Percentiles rank a stretch among this genome's conserved stretches.
These are phyloP conservation scores for Chalciporus pseudorubinellus DNA, from an alignment of 768 basidiomycete genomes.

Conservation along the genomic window DNA sequence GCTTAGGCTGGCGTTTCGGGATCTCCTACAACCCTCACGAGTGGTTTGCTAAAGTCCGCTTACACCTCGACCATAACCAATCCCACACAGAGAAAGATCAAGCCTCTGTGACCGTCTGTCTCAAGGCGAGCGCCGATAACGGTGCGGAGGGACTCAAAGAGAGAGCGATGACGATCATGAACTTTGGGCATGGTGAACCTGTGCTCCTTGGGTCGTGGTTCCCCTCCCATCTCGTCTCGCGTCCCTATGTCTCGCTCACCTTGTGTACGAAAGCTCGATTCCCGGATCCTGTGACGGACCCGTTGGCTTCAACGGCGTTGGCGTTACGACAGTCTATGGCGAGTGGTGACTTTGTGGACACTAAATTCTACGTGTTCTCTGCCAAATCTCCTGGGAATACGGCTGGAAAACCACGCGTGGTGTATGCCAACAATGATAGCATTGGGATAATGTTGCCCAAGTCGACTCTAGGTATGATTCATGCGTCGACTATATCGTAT, in stretches of 20 bases:
- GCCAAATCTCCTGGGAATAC: slow-evolving; percentile 6
- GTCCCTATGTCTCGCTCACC: slow-evolving; percentile 24
- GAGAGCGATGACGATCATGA: slow-evolving; percentile 15
- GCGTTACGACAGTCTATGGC: slow-evolving; percentile 25
- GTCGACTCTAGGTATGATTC: slow-evolving; percentile 7
- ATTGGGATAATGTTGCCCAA: slow-evolving; percentile 17
- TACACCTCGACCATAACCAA: slow-evolving; percentile 30
- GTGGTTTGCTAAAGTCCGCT: slow-evolving; percentile 24
- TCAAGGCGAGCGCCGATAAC: slow-evolving; percentile 6
- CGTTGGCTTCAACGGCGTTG: slow-evolving; percentile 14
- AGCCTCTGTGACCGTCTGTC: slow-evolving; percentile 13
- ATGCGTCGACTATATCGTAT: not conserved
- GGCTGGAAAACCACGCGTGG: slow-evolving; percentile 21
- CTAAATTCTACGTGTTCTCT: slow-evolving; percentile 30
- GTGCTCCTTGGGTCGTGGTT: slow-evolving; percentile 25
- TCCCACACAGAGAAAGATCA: slow-evolving; percentile 19
- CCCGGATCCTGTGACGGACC: slow-evolving; percentile 8
- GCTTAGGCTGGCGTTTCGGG: slow-evolving; percentile 29
- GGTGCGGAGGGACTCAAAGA: slow-evolving; percentile 5
- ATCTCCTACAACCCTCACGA: slow-evolving; percentile 15
- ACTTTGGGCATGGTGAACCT: slow-evolving; percentile 29
- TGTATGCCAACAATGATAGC: slow-evolving; percentile 25
- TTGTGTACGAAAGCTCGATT: slow-evolving; percentile 17
- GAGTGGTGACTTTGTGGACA: slow-evolving; percentile 27
- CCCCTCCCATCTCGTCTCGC: slow-evolving; percentile 2